Base-by-base conservation (phyloP, 2,329 filamentous ascomycete genomes). In the Fusarium verrucosum region DNA sequence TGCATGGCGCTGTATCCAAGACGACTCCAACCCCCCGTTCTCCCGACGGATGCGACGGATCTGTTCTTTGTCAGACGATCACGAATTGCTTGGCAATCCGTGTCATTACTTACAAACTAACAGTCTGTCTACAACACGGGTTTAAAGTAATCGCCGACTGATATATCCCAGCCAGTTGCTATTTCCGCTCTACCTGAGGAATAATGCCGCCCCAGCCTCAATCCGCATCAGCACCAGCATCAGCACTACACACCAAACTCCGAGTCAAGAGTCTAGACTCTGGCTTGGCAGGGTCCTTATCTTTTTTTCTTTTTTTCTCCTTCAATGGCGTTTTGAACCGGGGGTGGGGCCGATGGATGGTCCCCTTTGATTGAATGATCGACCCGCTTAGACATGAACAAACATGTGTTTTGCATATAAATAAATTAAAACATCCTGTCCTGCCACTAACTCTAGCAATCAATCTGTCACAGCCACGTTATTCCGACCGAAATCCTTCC, bases 201-300 rank as follows among this genome's bases (percentile, higher is more conserved):
- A 40, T 52, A 43, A 43, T 42, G 28, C 51, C 50, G 45, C 41
- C 14, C 35, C 16, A 5, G 23, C 23, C n/a, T n/a, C n/a, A n/a
- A 23, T 23, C 23, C 23, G 8, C 23, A 23, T n/a, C 30, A n/a
- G 11, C 9, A 5, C 9, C 14, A 32, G 14, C 30, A 32, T 32
- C 30, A 32, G 30, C n/a, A n/a, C n/a, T n/a, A n/a, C n/a, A n/a
- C n/a, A n/a, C n/a, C n/a, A n/a, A n/a, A n/a, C n/a, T n/a, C 23
- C 8, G 43, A 49, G 23, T 49, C 22, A 49, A 49, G 38, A 53
- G 50, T 70, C 67, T 62, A 69, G 68, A 60, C 53, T 11, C 26
- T 37, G 57, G 50, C 59, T 65, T 69, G 56, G 49, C 62, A 63
- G 51, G 58, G 62, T 49, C 52, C 50, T n/a, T n/a, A n/a, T n/a